These are phyloP conservation scores for Eimeria maxima DNA, from an alignment of 169 alveolate species.

Conservation along the genomic window DNA sequence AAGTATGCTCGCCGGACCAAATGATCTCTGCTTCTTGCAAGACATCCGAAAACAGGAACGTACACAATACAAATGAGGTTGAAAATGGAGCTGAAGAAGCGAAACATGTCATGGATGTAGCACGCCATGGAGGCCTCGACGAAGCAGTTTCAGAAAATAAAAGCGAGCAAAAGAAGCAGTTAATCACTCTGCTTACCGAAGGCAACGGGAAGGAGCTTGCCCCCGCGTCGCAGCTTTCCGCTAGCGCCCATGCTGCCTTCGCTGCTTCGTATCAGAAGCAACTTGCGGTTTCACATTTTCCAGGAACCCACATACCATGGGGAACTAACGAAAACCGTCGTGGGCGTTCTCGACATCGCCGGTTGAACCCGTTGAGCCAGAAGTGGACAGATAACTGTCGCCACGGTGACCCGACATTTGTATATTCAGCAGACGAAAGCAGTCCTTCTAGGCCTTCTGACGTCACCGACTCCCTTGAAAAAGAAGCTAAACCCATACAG, in stretches of 20 bases:
- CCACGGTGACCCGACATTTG: slow-evolving; percentile 10
- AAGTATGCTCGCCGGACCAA: not conserved
- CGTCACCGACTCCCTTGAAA: not conserved
- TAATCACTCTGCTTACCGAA: not conserved
- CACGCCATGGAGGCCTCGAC: not conserved
- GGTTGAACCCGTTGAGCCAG: not conserved
- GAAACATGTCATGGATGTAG: not conserved
- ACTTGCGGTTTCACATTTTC: not conserved
- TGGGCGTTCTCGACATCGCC: not conserved
- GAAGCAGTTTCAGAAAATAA: not conserved
- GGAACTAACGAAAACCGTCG: not conserved
- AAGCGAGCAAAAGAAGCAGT: not conserved
- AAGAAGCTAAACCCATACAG: not conserved
- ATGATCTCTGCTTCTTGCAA: too few species aligned
- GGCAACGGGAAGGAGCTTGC: not conserved
- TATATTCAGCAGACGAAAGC: not conserved
- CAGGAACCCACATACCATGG: not conserved
- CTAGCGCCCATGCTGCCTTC: not conserved
- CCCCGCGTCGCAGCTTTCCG: not conserved
- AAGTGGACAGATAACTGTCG: not conserved
- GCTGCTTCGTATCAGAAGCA: not conserved
- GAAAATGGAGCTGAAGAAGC: not conserved
- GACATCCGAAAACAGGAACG: not conserved
- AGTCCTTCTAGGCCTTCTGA: not conserved
- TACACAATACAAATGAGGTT: not conserved